A percentile compares a stretch with the other conserved stretches of the same genome.
These are phyloP conservation scores for Geotrichum bryndzae DNA, from an alignment of 1,139 yeast genomes.

Conservation along the genomic window DNA sequence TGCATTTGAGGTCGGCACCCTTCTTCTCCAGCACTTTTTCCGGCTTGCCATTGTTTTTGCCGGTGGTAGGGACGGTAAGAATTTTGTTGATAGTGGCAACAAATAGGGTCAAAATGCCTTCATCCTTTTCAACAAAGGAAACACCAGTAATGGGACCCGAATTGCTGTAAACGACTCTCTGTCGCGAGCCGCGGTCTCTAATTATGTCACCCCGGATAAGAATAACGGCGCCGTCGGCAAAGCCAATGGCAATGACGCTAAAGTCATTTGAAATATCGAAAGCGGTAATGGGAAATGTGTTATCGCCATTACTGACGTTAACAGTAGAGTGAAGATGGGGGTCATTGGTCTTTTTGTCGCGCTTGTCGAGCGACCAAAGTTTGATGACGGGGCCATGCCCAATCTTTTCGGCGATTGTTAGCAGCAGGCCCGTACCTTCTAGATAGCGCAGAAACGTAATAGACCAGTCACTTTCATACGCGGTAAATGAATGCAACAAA, in stretches of 20 bases:
- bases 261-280: conserved; percentile 52
- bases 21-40: conserved; percentile 54
- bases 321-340: conserved; percentile 41
- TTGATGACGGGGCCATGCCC: conserved; percentile 64
- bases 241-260: conserved; percentile 72
- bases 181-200: conserved; percentile 87
- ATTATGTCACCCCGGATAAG: conserved; percentile 80
- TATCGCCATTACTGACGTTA: conserved; percentile 48
- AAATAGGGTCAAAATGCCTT: conserved; percentile 39
- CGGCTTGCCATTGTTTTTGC: conserved; percentile 68
- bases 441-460: conserved; percentile 52
- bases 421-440: conserved; percentile 45
- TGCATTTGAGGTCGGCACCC: conserved; percentile 74
- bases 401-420: conserved; percentile 64
- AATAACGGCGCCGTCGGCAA: conserved; percentile 79
- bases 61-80: conserved; percentile 69
- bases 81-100: conserved; percentile 67
- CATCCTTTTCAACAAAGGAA: conserved; percentile 44
- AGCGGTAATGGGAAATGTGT: conserved; percentile 69
- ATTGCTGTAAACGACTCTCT: conserved; percentile 66
- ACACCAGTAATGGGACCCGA: conserved; percentile 70
- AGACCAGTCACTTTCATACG: conserved; percentile 54
- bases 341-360: conserved; percentile 34
- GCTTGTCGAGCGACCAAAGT: conserved; percentile 62
- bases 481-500: conserved; percentile 47